Evolutionary conservation across 805 yeast species (phyloP).

Genomic region (Lachancea thermotolerans): DNA sequence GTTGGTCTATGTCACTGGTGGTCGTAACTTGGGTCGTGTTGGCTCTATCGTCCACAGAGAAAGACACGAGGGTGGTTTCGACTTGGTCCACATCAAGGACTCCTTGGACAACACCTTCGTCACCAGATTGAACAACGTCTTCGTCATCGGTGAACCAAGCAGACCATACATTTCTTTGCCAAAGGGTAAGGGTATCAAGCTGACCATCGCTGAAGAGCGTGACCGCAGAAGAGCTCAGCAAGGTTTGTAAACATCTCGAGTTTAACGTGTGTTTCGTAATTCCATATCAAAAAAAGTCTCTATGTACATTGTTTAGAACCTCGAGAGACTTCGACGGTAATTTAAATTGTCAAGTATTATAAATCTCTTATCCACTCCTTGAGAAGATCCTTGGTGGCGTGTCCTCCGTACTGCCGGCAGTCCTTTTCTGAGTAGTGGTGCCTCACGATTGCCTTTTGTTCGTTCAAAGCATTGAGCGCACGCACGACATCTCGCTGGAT

Average conservation of each 20-base stretch:
- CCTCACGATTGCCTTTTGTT: slow-evolving; percentile 5
- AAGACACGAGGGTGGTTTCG: slow-evolving; percentile 98
- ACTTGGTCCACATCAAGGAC: slow-evolving; percentile 94
- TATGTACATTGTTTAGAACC: slow-evolving; percentile 2
- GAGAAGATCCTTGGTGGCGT: slow-evolving; percentile 40
- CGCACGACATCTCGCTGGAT: slow-evolving; percentile 45
- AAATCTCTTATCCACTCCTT: slow-evolving; percentile 34
- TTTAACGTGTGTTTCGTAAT: slow-evolving; percentile 8
- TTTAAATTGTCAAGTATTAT: slow-evolving; percentile 1
- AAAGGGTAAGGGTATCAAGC: slow-evolving; percentile 98
- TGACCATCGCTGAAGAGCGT: slow-evolving; percentile 94
- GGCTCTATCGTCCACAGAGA: slow-evolving; percentile 95
- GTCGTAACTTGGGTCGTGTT: slow-evolving; percentile 97
- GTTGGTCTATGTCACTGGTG: slow-evolving; percentile 91
- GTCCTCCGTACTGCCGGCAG: slow-evolving; percentile 35
- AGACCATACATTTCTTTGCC: slow-evolving; percentile 93
- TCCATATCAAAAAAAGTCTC: slow-evolving; percentile 2
- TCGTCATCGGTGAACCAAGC: slow-evolving; percentile 92
- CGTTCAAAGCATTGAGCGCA: slow-evolving; percentile 36
- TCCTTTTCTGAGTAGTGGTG: slow-evolving; percentile 33
- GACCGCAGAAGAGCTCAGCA: slow-evolving; percentile 92
- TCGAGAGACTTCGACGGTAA: not conserved
- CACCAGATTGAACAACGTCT: slow-evolving; percentile 89
- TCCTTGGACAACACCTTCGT: slow-evolving; percentile 91
- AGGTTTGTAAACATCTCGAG: slow-evolving; percentile 38